These are phyloP conservation scores for Takashimella koratensis DNA, from an alignment of 1,284 basidiomycete genomes.

Conservation along the genomic window DNA sequence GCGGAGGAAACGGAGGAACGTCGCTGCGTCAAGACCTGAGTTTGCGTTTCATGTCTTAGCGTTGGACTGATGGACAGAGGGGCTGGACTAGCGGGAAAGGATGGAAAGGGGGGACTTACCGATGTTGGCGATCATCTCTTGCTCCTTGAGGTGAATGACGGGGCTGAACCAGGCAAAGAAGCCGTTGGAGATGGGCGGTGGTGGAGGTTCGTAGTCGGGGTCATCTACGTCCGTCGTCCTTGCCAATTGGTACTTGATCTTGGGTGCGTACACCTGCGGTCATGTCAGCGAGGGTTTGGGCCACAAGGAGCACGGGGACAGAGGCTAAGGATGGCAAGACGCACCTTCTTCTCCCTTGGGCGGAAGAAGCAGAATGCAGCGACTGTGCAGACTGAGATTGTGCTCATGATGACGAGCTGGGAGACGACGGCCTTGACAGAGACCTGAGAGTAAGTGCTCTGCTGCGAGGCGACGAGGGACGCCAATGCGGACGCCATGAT, in stretches of 20 bases:
- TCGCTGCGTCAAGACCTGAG: slow-evolving; percentile 76
- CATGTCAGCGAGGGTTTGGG: slow-evolving; percentile 17
- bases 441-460: not conserved
- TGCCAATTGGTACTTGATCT: slow-evolving; percentile 68
- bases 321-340: not conserved
- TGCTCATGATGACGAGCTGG: slow-evolving; percentile 70
- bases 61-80: not conserved
- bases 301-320: not conserved
- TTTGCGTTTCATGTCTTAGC: too few relatives aligned
- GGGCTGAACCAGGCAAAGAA: slow-evolving; percentile 86
- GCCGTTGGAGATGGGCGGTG: slow-evolving; percentile 66
- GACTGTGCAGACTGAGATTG: slow-evolving; percentile 64
- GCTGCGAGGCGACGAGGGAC: not conserved
- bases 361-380: slow-evolving; percentile 71
- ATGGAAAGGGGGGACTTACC: slow-evolving; percentile 47
- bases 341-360: slow-evolving; percentile 63
- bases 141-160: slow-evolving; percentile 76
- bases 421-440: slow-evolving; percentile 71
- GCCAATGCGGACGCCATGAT: not conserved
- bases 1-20: slow-evolving; percentile 86
- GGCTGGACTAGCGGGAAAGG: not conserved
- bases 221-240: slow-evolving; percentile 30
- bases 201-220: slow-evolving; percentile 44
- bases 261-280: slow-evolving; percentile 42
- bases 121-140: slow-evolving; percentile 81